These are phyloP conservation scores for Flaveria ramosissima DNA, from an alignment of 129 eudicot genomes.

Conservation along the genomic window DNA sequence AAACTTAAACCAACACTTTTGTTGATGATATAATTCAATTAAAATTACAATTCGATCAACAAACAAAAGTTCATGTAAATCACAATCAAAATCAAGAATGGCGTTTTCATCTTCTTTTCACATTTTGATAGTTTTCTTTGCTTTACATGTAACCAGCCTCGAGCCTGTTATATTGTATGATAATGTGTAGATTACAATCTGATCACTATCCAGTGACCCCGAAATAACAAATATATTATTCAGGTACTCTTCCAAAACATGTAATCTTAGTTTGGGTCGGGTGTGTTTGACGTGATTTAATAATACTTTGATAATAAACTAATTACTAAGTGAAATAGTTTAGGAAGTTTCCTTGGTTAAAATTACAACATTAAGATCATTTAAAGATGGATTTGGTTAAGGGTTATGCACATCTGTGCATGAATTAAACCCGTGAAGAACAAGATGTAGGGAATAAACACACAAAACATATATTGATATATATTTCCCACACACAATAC, in stretches of 20 bases:
- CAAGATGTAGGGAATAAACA: too few species aligned
- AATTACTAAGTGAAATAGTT: too few species aligned
- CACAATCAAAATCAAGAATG: conserved; percentile 54
- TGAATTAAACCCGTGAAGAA: too few species aligned
- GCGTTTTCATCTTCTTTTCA: conserved; percentile 94
- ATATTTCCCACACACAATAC: too few species aligned
- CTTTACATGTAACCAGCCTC: conserved; percentile 74
- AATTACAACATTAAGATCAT: too few species aligned
- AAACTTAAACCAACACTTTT: background rate
- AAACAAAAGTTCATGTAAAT: conserved; percentile 65
- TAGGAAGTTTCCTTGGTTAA: too few species aligned
- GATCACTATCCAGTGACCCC: conserved; percentile 86
- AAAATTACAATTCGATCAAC: background rate
- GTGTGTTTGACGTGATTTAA: background rate
- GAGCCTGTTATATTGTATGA: conserved; percentile 74
- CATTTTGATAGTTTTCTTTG: conserved; percentile 91
- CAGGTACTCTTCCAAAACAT: background rate
- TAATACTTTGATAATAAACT: background rate
- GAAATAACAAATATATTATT: conserved; percentile 20
- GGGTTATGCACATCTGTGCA: too few species aligned
- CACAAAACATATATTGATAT: too few species aligned
- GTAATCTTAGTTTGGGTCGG: background rate
- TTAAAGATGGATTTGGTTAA: too few species aligned
- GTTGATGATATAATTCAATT: conserved; percentile 8
- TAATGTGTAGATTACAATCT: conserved; percentile 79